phyloP scores from a whole-genome alignment of 2,329 filamentous ascomycete genomes.

The Aspergillus bombycis region DNA sequence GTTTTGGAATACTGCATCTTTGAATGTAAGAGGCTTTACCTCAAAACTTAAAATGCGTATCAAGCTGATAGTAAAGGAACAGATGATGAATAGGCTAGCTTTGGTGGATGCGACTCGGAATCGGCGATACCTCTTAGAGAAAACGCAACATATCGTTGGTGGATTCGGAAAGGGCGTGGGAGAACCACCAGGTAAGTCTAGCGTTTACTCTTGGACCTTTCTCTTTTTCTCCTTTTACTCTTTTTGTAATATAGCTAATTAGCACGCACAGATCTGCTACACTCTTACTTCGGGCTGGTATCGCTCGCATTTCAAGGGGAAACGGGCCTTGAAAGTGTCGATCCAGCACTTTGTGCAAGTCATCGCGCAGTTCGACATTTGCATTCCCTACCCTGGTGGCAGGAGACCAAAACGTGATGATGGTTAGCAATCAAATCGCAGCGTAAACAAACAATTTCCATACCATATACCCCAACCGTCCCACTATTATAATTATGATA shows the following conservation, averaged over 20 bases:
- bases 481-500: neutral
- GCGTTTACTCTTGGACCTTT: neutral
- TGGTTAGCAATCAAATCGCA: neutral
- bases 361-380: constrained; percentile 47
- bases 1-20: constrained; percentile 82
- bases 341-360: constrained; percentile 77
- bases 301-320: constrained; percentile 76
- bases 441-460: constrained; percentile 1
- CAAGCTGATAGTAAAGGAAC: constrained; percentile 23
- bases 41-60: neutral
- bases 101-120: constrained; percentile 65
- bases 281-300: constrained; percentile 85
- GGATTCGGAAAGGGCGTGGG: constrained; percentile 77
- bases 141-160: constrained; percentile 84
- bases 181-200: constrained; percentile 62
- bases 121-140: constrained; percentile 77
- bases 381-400: constrained; percentile 46
- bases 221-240: neutral
- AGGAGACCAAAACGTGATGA: constrained; percentile 12
- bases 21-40: constrained; percentile 42
- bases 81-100: constrained; percentile 62
- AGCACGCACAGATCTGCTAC: constrained; percentile 67
- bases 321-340: constrained; percentile 68
- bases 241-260: neutral
- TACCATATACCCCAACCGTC: constrained; percentile 11